These are phyloP conservation scores for Cunninghamia lanceolata DNA, from an alignment of 75 land plant genomes.

Conservation along the genomic window DNA sequence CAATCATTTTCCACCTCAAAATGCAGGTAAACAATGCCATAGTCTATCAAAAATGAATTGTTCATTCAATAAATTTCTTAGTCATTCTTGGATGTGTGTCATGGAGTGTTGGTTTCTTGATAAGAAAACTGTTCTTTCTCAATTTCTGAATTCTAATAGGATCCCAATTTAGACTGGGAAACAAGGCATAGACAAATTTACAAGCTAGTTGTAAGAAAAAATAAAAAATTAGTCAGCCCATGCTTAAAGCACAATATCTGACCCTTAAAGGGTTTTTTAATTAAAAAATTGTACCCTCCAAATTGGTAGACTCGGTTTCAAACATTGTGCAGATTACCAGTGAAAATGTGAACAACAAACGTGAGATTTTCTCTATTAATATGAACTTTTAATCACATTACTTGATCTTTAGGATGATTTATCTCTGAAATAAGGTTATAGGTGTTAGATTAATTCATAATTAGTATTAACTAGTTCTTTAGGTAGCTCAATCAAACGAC, in stretches of 20 bases:
- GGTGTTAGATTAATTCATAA: background rate
- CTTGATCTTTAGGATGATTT: background rate
- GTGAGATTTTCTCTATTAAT: background rate
- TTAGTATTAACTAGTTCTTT: background rate
- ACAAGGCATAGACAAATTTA: background rate
- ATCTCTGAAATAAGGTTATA: background rate
- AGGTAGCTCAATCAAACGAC: background rate
- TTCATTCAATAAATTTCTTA: background rate
- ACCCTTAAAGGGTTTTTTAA: background rate
- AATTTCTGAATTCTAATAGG: background rate
- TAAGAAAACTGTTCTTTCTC: background rate
- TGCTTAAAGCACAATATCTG: background rate
- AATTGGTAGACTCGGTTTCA: background rate
- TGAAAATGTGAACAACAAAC: background rate
- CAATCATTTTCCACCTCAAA: conserved; percentile 50
- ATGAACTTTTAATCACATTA: background rate
- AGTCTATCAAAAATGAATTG: background rate
- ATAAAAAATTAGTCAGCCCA: no score
- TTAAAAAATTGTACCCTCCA: background rate
- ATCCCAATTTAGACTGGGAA: conserved; percentile 67
- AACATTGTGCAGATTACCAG: background rate
- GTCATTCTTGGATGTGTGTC: background rate
- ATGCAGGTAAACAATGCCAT: conserved; percentile 26
- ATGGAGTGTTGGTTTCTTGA: background rate
- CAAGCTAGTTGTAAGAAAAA: background rate